Conservation (phyloP, 2,329 filamentous ascomycete genomes). For the Penicillium sp. region DNA sequence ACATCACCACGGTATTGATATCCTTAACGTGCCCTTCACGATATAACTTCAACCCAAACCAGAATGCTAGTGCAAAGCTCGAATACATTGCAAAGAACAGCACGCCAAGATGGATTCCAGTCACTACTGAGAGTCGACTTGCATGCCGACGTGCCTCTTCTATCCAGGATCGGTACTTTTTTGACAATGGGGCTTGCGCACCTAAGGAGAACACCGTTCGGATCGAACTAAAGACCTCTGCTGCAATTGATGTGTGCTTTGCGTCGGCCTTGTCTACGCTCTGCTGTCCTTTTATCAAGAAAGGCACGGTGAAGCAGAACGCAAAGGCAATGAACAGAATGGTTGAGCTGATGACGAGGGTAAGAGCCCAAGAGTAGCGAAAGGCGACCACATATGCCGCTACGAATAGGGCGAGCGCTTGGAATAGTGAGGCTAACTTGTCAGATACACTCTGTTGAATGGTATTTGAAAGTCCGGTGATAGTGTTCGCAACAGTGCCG, state of each 20-base stretch:
- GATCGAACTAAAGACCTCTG: constrained; percentile 44
- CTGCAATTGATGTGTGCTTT: constrained; percentile 39
- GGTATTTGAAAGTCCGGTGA: constrained; percentile 53
- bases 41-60: constrained; percentile 38
- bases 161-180: constrained; percentile 39
- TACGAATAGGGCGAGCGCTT: constrained; percentile 42
- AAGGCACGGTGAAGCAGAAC: constrained; percentile 33
- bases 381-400: constrained; percentile 54
- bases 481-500: constrained; percentile 51
- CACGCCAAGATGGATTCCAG: constrained; percentile 34
- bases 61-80: constrained; percentile 38
- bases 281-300: constrained; percentile 34
- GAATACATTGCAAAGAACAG: constrained; percentile 39
- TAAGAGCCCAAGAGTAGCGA: constrained; percentile 53
- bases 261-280: constrained; percentile 39
- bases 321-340: constrained; percentile 44
- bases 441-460: constrained; percentile 57
- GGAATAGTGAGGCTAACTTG: constrained; percentile 47
- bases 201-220: constrained; percentile 47
- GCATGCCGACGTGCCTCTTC: constrained; percentile 36
- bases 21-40: constrained; percentile 33
- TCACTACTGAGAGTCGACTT: constrained; percentile 26
- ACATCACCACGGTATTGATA: constrained; percentile 40
- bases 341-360: constrained; percentile 49
- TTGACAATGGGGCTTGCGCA: constrained; percentile 38